Evolutionary conservation across 345 rosid species (phyloP).

Genomic region (Bretschneidera sinensis): DNA sequence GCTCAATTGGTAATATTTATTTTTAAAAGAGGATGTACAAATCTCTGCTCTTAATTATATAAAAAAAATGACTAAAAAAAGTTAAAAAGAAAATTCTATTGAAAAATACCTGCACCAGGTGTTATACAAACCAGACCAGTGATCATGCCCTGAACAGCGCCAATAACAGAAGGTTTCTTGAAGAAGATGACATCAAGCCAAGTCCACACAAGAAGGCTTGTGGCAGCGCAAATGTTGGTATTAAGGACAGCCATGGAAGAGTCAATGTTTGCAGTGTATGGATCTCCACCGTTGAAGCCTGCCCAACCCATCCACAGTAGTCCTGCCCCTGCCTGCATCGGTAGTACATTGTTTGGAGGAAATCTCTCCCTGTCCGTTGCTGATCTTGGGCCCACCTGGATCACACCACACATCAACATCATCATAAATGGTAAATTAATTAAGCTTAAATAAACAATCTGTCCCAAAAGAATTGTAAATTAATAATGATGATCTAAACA

Average conservation of each 20-base stretch:
- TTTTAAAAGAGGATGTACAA: too few relatives aligned
- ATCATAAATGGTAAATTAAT: too few relatives aligned
- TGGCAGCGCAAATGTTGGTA: conserved; percentile 51
- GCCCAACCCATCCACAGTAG: conserved; percentile 60
- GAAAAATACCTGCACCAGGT: conserved; percentile 43
- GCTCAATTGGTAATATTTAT: too few relatives aligned
- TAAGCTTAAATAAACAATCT: too few relatives aligned
- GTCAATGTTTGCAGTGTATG: conserved; percentile 37
- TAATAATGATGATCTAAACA: too few relatives aligned
- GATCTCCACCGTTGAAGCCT: conserved; percentile 55
- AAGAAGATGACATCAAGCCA: conserved; percentile 54
- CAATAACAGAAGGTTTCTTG: conserved; percentile 47
- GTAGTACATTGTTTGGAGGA: conserved; percentile 41
- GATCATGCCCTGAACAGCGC: conserved; percentile 57
- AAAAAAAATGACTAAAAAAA: neutral
- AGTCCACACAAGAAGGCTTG: conserved; percentile 51
- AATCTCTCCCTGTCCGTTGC: too few relatives aligned
- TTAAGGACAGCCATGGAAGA: conserved; percentile 49
- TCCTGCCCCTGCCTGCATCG: conserved; percentile 42
- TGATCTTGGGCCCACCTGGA: conserved; percentile 42
- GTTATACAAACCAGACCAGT: conserved; percentile 51
- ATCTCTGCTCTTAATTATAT: too few relatives aligned
- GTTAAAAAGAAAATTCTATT: too few relatives aligned
- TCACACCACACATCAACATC: neutral
- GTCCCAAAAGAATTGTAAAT: too few relatives aligned